phyloP scores from a whole-genome alignment of 1,139 yeast genomes.

The Lodderomyces pseudojiufengensis region DNA sequence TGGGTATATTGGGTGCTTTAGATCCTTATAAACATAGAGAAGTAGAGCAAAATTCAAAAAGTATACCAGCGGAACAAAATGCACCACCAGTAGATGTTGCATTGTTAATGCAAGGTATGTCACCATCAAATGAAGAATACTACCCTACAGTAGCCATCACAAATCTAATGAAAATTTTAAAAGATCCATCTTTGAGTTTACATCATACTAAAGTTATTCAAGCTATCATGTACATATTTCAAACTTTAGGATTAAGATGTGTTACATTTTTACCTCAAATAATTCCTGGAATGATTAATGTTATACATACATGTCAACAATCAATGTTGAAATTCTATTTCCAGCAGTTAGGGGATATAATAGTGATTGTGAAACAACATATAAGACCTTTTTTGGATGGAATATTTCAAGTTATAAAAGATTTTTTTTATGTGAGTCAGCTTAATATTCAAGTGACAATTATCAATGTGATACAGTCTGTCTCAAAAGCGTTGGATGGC shows the following conservation, averaged over 20 bases:
- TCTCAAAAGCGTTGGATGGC: constrained; percentile 83
- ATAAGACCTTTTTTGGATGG: constrained; percentile 77
- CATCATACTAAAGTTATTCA: constrained; percentile 91
- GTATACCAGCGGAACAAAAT: constrained; percentile 67
- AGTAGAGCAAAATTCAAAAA: constrained; percentile 71
- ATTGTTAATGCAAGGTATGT: constrained; percentile 86
- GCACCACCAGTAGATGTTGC: constrained; percentile 91
- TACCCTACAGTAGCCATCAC: constrained; percentile 94
- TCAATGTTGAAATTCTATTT: constrained; percentile 85
- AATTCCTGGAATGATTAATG: constrained; percentile 81
- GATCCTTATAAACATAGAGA: constrained; percentile 96
- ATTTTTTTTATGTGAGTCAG: constrained; percentile 56
- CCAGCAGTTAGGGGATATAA: constrained; percentile 79
- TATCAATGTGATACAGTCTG: constrained; percentile 74
- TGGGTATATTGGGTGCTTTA: constrained; percentile 93
- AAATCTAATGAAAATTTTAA: constrained; percentile 74
- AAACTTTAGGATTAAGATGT: constrained; percentile 82
- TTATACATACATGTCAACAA: constrained; percentile 81
- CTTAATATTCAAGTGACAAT: constrained; percentile 74
- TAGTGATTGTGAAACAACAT: constrained; percentile 83
- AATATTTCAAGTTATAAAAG: constrained; percentile 73
- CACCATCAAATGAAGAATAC: constrained; percentile 90
- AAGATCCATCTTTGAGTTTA: constrained; percentile 77
- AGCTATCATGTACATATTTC: constrained; percentile 87
- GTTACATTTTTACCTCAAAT: constrained; percentile 83